Percentiles rank a stretch among this genome's conserved stretches.
phyloP scores from a whole-genome alignment of 345 rosid species.

The Eucalyptus erythrocorys region DNA sequence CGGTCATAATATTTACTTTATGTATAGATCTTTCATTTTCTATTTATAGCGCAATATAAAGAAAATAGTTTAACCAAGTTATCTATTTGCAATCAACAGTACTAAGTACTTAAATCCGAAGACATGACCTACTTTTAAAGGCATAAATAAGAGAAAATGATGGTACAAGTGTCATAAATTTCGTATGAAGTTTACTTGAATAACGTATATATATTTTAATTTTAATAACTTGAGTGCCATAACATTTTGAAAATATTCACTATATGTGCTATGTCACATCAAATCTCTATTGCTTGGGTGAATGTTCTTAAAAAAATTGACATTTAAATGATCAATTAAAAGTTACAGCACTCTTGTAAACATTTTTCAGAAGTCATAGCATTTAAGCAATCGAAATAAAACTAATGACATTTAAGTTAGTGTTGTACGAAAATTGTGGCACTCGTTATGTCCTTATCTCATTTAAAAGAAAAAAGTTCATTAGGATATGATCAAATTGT shows the following conservation, averaged over 20 bases:
- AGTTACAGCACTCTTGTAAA: fast-evolving
- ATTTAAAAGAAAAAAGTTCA: too few species aligned
- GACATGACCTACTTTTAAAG: not conserved
- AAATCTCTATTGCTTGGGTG: fast-evolving
- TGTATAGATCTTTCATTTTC: not conserved
- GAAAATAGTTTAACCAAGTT: not conserved
- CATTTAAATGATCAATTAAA: too few species aligned
- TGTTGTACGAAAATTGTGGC: too few species aligned
- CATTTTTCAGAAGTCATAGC: fast-evolving
- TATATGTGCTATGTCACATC: not conserved
- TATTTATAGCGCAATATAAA: not conserved
- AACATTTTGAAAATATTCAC: too few species aligned
- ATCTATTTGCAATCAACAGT: not conserved
- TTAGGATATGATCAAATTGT: not conserved
- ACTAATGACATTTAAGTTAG: too few species aligned
- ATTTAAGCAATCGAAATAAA: not conserved
- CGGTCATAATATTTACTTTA: not conserved
- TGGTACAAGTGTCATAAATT: fast-evolving
- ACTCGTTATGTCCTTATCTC: too few species aligned
- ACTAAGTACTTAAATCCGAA: not conserved
- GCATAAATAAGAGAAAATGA: not conserved
- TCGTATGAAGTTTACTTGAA: fast-evolving
- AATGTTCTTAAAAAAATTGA: too few species aligned
- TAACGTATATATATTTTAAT: too few species aligned
- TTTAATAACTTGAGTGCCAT: too few species aligned